Evolutionary conservation across 371 early-diverging fungal genomes (phyloP).

Genomic region (Dichotomocladium elegans): DNA sequence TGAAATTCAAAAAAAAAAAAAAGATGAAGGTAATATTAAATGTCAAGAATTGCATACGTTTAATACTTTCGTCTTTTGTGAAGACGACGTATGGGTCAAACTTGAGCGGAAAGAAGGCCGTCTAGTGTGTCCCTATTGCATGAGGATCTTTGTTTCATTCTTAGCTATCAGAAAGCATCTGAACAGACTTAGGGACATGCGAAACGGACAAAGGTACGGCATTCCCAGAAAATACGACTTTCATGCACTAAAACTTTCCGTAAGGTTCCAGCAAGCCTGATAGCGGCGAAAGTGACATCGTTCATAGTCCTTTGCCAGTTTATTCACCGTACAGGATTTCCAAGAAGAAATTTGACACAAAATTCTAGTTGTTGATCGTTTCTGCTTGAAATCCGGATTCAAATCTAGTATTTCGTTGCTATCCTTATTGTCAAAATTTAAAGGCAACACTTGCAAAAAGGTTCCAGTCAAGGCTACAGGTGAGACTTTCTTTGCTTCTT

Average conservation of each 20-base stretch:
- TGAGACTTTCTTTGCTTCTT: no score
- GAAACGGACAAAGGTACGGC: neutral
- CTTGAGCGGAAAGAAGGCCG: neutral
- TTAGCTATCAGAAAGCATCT: constrained; percentile 4
- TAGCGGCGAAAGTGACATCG: neutral
- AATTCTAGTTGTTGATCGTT: no score
- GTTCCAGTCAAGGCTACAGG: no score
- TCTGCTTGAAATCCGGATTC: no score
- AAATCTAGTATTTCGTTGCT: no score
- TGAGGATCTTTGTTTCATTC: neutral
- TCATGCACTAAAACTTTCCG: neutral
- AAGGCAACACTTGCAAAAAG: no score
- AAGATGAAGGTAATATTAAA: neutral
- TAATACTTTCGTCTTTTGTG: neutral
- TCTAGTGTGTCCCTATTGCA: constrained; percentile 6
- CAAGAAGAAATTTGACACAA: no score
- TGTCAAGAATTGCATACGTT: neutral
- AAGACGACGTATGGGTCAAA: neutral
- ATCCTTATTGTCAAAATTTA: no score
- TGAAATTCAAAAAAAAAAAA: neutral
- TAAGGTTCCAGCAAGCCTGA: neutral
- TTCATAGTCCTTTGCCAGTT: neutral
- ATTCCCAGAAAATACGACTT: neutral
- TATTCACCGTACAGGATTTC: no score
- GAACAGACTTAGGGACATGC: neutral